phyloP scores from a whole-genome alignment of 2,329 filamentous ascomycete genomes.

The Trichoderma oligosporum region DNA sequence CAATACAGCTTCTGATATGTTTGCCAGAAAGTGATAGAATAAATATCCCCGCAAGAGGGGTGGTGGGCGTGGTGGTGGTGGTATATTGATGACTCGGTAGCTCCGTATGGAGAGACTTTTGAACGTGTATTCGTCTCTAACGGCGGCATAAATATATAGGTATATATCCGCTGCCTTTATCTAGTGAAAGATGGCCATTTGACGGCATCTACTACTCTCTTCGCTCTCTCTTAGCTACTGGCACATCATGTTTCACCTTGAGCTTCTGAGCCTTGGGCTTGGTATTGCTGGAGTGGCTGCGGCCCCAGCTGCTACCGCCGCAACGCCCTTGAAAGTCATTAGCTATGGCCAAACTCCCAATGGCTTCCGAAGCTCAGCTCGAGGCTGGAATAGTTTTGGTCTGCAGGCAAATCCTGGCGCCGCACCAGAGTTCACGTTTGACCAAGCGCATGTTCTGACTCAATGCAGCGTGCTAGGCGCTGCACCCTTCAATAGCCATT shows the following conservation, averaged over 20 bases:
- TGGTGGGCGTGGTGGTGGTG: no score
- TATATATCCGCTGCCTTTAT: not conserved
- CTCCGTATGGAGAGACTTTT: no score
- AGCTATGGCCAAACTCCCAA: constrained; percentile 19
- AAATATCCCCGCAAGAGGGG: no score
- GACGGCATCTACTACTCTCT: not conserved
- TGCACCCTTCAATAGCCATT: constrained; percentile 7
- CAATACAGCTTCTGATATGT: not conserved
- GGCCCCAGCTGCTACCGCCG: constrained; percentile 6
- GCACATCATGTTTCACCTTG: not conserved
- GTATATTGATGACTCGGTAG: no score
- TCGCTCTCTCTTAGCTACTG: not conserved
- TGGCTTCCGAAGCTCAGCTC: constrained; percentile 20
- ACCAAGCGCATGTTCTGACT: constrained; percentile 22
- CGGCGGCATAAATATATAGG: no score
- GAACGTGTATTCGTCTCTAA: no score
- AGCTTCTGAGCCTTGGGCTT: constrained; percentile 10
- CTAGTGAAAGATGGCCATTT: not conserved
- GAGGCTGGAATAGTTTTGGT: constrained; percentile 24
- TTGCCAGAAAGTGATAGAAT: not conserved
- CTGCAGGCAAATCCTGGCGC: constrained; percentile 20
- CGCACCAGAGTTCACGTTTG: constrained; percentile 17
- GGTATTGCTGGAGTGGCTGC: constrained; percentile 5
- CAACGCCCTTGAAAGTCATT: constrained; percentile 21
- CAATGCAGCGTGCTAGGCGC: constrained; percentile 22